Conservation (phyloP, 2,329 filamentous ascomycete genomes). For the Aspergillus fischeri region DNA sequence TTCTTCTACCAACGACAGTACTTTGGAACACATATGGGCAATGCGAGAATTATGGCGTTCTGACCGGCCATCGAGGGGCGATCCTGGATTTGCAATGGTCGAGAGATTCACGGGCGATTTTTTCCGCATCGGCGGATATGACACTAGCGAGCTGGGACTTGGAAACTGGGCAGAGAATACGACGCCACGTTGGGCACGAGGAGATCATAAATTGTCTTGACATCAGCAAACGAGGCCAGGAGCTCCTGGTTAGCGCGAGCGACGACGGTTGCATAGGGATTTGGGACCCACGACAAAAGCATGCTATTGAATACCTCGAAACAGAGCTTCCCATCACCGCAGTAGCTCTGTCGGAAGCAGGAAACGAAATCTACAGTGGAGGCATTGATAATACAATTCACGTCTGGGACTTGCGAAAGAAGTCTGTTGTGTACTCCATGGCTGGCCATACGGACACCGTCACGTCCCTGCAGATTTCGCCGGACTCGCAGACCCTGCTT, state of each 20-base stretch:
- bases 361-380: constrained; percentile 91
- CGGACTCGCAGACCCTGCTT: constrained; percentile 82
- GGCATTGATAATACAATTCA: constrained; percentile 97
- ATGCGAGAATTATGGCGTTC: constrained; percentile 88
- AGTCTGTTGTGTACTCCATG: constrained; percentile 81
- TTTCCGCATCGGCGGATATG: constrained; percentile 90
- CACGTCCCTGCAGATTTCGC: constrained; percentile 85
- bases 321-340: constrained; percentile 92
- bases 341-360: constrained; percentile 84
- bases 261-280: constrained; percentile 93
- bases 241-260: constrained; percentile 83
- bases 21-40: constrained; percentile 90
- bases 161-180: constrained; percentile 86
- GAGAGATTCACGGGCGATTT: constrained; percentile 83
- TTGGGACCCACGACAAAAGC: constrained; percentile 91
- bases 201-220: constrained; percentile 93
- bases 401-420: constrained; percentile 94
- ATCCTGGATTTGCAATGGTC: constrained; percentile 95
- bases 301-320: constrained; percentile 80
- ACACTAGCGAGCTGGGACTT: constrained; percentile 93
- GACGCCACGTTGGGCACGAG: constrained; percentile 87
- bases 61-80: constrained; percentile 87
- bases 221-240: constrained; percentile 82
- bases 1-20: constrained; percentile 51
- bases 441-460: constrained; percentile 87